A percentile compares a stretch with the other conserved stretches of the same genome.
These are phyloP conservation scores for Caryopteris hybrid DNA, from an alignment of 305 asterid genomes.

Conservation along the genomic window DNA sequence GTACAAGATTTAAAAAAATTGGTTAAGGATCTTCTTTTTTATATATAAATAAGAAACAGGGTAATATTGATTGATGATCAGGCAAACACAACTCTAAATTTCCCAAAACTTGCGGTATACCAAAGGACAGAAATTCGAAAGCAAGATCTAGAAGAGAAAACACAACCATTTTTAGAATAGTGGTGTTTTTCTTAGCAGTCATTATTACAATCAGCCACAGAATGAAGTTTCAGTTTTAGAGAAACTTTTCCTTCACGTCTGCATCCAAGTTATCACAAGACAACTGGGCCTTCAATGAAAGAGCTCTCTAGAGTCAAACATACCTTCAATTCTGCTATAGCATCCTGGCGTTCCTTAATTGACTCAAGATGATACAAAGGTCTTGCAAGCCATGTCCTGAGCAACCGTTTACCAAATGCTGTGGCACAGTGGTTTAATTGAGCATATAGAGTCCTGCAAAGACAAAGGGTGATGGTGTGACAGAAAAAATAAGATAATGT, in stretches of 20 bases:
- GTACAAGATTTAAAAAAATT: constrained; percentile 12
- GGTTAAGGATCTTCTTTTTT: too few species aligned
- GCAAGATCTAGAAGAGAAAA: constrained; percentile 8
- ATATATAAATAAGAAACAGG: too few species aligned
- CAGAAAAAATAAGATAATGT: constrained; percentile 20
- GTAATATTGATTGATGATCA: too few species aligned
- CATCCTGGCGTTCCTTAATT: constrained; percentile 91
- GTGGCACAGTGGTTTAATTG: constrained; percentile 90
- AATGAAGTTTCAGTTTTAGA: background rate
- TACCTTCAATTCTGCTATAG: constrained; percentile 82
- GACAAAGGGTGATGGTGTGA: constrained; percentile 16
- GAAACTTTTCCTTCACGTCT: background rate
- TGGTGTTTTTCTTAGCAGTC: background rate
- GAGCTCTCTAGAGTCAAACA: constrained; percentile 17
- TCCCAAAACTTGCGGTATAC: background rate
- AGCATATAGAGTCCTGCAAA: constrained; percentile 73
- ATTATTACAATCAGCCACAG: constrained; percentile 6
- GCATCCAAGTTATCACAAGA: constrained; percentile 1
- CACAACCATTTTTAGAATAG: background rate
- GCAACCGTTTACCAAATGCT: constrained; percentile 90
- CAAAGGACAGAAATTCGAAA: background rate
- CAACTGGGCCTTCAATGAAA: background rate
- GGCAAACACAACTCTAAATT: background rate
- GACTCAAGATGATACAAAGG: constrained; percentile 73
- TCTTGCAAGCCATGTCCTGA: constrained; percentile 89